phyloP scores from a whole-genome alignment of 352 stramenopile species.

The Globisporangium viniferum region DNA sequence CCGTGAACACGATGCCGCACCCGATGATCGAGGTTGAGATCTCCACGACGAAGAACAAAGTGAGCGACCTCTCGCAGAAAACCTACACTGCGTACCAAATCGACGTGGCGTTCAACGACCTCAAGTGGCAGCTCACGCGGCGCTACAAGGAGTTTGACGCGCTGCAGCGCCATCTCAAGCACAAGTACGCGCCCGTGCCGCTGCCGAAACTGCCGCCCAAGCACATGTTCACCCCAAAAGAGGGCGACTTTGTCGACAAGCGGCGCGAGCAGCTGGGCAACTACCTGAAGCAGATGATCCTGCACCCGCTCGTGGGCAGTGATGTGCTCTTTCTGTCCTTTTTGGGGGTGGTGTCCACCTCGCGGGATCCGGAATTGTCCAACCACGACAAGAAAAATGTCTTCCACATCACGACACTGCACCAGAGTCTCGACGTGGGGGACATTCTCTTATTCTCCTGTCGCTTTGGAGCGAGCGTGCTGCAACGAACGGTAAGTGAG shows the following conservation, averaged over 20 bases:
- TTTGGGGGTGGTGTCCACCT: slow-evolving; percentile 66
- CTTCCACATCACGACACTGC: slow-evolving; percentile 71
- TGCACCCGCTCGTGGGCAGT: slow-evolving; percentile 38
- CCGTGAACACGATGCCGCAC: slow-evolving; percentile 56
- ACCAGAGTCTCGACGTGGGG: slow-evolving; percentile 62
- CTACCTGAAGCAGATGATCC: slow-evolving; percentile 57
- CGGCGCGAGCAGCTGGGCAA: slow-evolving; percentile 62
- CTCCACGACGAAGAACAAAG: slow-evolving; percentile 62
- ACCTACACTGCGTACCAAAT: slow-evolving; percentile 71
- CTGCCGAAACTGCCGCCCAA: slow-evolving; percentile 58
- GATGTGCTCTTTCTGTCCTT: slow-evolving; percentile 79
- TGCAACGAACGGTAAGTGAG: slow-evolving; percentile 65
- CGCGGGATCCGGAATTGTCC: slow-evolving; percentile 56
- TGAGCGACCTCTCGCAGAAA: slow-evolving; percentile 74
- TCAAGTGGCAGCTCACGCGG: slow-evolving; percentile 62
- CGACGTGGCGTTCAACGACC: slow-evolving; percentile 64
- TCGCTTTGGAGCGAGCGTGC: slow-evolving; percentile 68
- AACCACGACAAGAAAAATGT: slow-evolving; percentile 65
- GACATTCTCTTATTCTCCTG: slow-evolving; percentile 85
- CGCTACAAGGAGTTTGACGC: slow-evolving; percentile 69
- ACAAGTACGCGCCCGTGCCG: slow-evolving; percentile 33
- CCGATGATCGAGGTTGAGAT: slow-evolving; percentile 62
- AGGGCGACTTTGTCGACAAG: slow-evolving; percentile 60
- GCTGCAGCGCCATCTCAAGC: slow-evolving; percentile 30
- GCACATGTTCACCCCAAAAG: slow-evolving; percentile 59